Base-by-base conservation (phyloP, 805 yeast species). In the Sugiyamaella mastotermitis region DNA sequence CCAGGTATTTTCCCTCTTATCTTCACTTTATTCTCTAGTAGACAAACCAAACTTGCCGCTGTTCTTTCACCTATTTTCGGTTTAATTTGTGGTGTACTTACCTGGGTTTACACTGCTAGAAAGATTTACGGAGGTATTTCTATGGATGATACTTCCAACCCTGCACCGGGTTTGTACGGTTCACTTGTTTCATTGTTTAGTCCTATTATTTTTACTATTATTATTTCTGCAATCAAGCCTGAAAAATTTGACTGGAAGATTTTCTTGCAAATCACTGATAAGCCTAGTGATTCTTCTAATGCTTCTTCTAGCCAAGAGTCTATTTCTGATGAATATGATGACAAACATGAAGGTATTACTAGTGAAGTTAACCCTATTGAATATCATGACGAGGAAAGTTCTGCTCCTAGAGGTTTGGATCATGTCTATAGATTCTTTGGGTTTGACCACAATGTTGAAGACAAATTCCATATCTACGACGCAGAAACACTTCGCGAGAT, bases 11-110 rank as follows among this genome's bases (percentile, higher is more conserved):
- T 56, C 21, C 61, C 61, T 9, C 47, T 80, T 11, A 73, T 81
- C 3, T 58, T 80, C 50, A 77, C 90, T 0, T 60, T 85, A 39
- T 69, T 82, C 44, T 81, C 83, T 54, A 20, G 30, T 20, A 26
- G 41, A 15, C 41, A 33, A 14, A 33, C 41, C 18, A 32, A 33
- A 15, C 37, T 38, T 18, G 38, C 46, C 9, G 35, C 32, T 8
- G 23, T 33, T 5, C 8, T 41, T 3, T 31, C 47, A 3, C 43
- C 45, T 1, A 23, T 40, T n/a, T 33, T 45, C 15, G 48, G 46
- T 3, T 14, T 37, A 10, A 8, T 30, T 9, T 24, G 30, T 14
- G 49, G 47, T 15, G 25, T 45, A 11, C 36, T 31, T 15, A 31
- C 40, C 14, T 45, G 36, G 38, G 16, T 45, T 14, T 63, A 56